phyloP scores from a whole-genome alignment of 177 flowering plant species.

The Vitis hybrid region DNA sequence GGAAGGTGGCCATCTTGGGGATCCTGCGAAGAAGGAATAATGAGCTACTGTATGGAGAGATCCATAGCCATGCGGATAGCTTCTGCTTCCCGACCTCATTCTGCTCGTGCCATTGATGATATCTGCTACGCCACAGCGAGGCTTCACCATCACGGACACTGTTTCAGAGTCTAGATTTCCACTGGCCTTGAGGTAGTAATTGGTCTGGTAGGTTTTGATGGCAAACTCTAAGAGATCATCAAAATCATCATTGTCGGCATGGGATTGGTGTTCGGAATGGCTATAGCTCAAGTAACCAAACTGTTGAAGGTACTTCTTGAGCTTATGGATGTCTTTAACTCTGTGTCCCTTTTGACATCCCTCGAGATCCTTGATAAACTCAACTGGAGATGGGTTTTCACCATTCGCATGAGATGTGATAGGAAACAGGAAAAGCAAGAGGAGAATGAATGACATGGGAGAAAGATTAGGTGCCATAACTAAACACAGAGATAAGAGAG shows the following conservation, averaged over 20 bases:
- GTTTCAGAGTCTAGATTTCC: conserved; percentile 18
- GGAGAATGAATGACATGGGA: neutral
- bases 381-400: neutral
- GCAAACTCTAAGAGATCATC: conserved; percentile 31
- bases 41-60: conserved; percentile 14
- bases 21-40: conserved; percentile 17
- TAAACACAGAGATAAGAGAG: no score
- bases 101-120: conserved; percentile 10
- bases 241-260: conserved; percentile 19
- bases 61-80: neutral
- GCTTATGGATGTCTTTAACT: conserved; percentile 2
- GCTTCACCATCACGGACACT: conserved; percentile 2
- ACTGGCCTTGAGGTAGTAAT: conserved; percentile 29
- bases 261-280: neutral
- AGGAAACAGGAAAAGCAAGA: neutral
- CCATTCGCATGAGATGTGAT: neutral
- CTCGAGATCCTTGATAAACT: neutral
- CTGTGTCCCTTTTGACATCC: conserved; percentile 6
- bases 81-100: neutral
- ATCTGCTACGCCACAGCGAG: conserved; percentile 19
- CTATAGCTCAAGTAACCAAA: conserved; percentile 19
- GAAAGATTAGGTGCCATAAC: conserved; percentile 1
- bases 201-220: conserved; percentile 33
- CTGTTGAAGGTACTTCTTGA: conserved; percentile 14
- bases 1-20: conserved; percentile 24